These are phyloP conservation scores for Physcomitrellopsis africana DNA, from an alignment of 225 moss, liverwort and hornwort species.

Conservation along the genomic window DNA sequence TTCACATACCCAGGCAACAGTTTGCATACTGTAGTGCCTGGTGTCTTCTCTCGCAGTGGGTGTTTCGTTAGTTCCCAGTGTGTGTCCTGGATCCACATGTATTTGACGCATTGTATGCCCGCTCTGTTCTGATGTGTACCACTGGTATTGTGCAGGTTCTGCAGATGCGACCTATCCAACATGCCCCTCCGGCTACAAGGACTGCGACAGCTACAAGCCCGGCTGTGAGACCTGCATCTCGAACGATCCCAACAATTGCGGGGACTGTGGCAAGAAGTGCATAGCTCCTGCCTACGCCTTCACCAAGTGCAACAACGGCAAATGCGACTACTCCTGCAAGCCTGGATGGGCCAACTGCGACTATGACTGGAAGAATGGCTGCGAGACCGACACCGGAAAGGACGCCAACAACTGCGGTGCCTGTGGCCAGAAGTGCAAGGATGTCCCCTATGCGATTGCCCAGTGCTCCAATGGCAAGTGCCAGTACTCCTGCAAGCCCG, in stretches of 20 bases:
- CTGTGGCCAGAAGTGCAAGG: background rate
- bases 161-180: background rate
- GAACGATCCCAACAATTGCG: conserved; percentile 32
- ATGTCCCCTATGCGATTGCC: background rate
- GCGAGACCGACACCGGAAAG: background rate
- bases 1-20: no score
- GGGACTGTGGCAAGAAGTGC: conserved; percentile 23
- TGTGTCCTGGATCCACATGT: no score
- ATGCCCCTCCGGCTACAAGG: conserved; percentile 13
- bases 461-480: conserved; percentile 9
- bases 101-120: no score
- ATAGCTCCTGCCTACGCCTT: background rate
- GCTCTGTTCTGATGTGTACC: no score
- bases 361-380: background rate
- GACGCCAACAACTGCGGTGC: conserved; percentile 13
- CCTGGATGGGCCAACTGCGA: conserved; percentile 30
- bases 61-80: no score
- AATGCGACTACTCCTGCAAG: conserved; percentile 28
- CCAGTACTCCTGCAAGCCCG: background rate
- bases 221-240: conserved; percentile 38
- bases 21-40: no score
- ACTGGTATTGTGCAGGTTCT: background rate
- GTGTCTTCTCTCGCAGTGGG: no score
- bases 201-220: conserved; percentile 9
- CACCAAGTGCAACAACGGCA: background rate